Evolutionary conservation across 257 asterid genomes (phyloP).

Genomic region (Nemophila menziesii): DNA sequence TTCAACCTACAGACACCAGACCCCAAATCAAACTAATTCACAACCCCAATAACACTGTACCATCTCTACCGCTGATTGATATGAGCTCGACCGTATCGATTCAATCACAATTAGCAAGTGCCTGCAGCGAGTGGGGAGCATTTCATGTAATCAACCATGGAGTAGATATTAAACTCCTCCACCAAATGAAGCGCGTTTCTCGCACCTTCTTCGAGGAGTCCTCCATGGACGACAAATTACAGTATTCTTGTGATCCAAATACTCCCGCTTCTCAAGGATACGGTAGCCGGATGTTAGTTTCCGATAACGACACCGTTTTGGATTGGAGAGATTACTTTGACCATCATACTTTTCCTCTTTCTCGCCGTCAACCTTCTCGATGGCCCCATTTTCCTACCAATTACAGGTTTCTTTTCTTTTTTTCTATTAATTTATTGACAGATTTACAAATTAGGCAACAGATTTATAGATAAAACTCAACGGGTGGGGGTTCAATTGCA

Average conservation of each 20-base stretch:
- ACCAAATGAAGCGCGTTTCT: conserved; percentile 41
- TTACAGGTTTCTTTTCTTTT: too few relatives aligned
- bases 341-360: conserved; percentile 73
- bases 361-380: conserved; percentile 49
- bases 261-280: conserved; percentile 87
- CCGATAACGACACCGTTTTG: conserved; percentile 53
- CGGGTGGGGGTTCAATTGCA: too few relatives aligned
- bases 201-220: conserved; percentile 54
- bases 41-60: conserved; percentile 6
- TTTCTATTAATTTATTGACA: too few relatives aligned
- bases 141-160: conserved; percentile 75
- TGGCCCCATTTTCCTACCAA: conserved; percentile 69
- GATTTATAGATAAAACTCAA: too few relatives aligned
- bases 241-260: conserved; percentile 48
- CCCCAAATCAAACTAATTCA: conserved; percentile 9
- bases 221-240: conserved; percentile 45
- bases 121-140: conserved; percentile 85
- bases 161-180: conserved; percentile 36
- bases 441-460: too few relatives aligned
- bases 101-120: conserved; percentile 25
- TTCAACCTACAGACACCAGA: conserved; percentile 59
- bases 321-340: conserved; percentile 95
- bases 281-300: conserved; percentile 79
- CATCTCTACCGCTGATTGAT: conserved; percentile 36
- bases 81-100: conserved; percentile 14